Base-by-base conservation (phyloP, 2,329 filamentous ascomycete species). In the Colletotrichum euphorbiae region DNA sequence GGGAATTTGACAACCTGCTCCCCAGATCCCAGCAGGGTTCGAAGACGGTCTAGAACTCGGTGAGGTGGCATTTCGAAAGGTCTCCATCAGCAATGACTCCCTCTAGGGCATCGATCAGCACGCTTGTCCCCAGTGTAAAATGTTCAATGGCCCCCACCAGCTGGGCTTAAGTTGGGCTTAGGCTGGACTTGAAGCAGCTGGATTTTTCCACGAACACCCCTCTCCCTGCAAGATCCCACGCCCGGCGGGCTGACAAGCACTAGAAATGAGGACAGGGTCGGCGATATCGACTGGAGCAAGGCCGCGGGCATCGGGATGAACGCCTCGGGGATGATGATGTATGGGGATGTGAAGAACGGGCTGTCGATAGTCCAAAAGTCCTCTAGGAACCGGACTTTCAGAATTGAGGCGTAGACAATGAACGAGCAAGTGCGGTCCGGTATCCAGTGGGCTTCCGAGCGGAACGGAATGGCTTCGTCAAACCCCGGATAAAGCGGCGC, bases 141-240 rank as follows among this genome's bases (percentile, higher is more conserved):
- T 42, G 19, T 19, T 21, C 48, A 50, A 48, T 59, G 46, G 40
- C 60, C 40, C 19, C 36, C 12, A 36, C 15, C 11, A 51, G 48
- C 48, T 51, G 28, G 48, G 48, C 48, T 7, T n/a, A n/a, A n/a
- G n/a, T n/a, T n/a, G n/a, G 24, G 48, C 21, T 4, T 4, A 24
- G 4, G 21, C 21, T 24, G 21, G 21, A 24, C 21, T 24, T 17
- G 24, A 50, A 31, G 21, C 46, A 50, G 24, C 46, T 50, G 46
- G 13, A n/a, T 19, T 40, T 40, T 33, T 48, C 48, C 42, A 57
- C 40, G 42, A 33, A 40, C 57, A 55, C 63, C 57, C 58, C 51
- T 57, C 31, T 64, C 45, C 64, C 64, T 64, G 60, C 11, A 67
- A 51, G 59, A 57, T 56, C 40, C 42, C 28, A 19, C 17, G 62